phyloP scores from a whole-genome alignment of 768 basidiomycete species.

The Boletales sp. region DNA sequence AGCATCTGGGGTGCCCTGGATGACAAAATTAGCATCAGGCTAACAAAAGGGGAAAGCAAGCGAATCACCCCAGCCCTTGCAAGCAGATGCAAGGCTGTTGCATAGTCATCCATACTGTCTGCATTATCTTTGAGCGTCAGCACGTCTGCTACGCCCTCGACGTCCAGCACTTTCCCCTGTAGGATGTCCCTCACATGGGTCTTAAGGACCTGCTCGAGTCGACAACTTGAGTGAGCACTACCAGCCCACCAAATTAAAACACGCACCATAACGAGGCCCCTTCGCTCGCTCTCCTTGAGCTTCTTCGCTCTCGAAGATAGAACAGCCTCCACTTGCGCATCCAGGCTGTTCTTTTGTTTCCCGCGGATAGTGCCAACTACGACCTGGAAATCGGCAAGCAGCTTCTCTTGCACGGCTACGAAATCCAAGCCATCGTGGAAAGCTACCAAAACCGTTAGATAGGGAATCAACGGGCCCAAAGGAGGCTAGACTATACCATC shows the following conservation, averaged over 20 bases:
- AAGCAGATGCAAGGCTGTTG: conserved; percentile 65
- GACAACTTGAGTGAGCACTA: background rate
- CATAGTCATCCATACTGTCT: conserved; percentile 57
- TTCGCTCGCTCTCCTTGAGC: conserved; percentile 37
- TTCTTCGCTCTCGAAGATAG: conserved; percentile 49
- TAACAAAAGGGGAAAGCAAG: background rate
- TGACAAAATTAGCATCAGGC: conserved; percentile 2
- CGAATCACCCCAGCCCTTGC: conserved; percentile 45
- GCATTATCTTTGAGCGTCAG: conserved; percentile 82
- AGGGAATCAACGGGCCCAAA: background rate
- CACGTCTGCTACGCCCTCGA: conserved; percentile 82
- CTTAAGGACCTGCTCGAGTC: conserved; percentile 56
- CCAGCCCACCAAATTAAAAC: background rate
- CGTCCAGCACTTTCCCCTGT: conserved; percentile 66
- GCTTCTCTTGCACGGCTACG: conserved; percentile 73
- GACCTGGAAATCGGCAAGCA: conserved; percentile 60
- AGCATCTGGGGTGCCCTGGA: conserved; percentile 67
- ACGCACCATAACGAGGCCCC: conserved; percentile 44
- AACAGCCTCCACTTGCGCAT: conserved; percentile 65
- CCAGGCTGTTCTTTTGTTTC: conserved; percentile 56
- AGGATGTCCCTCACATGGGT: conserved; percentile 64
- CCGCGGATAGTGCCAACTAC: conserved; percentile 47
- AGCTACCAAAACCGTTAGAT: conserved; percentile 39
- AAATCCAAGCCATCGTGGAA: conserved; percentile 89
- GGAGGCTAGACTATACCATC: conserved; percentile 43